Evolutionary conservation across 2,329 filamentous ascomycete genomes (phyloP), one percentile per base, ranked within the genome.

Genomic region (Didymella pinodella): DNA sequence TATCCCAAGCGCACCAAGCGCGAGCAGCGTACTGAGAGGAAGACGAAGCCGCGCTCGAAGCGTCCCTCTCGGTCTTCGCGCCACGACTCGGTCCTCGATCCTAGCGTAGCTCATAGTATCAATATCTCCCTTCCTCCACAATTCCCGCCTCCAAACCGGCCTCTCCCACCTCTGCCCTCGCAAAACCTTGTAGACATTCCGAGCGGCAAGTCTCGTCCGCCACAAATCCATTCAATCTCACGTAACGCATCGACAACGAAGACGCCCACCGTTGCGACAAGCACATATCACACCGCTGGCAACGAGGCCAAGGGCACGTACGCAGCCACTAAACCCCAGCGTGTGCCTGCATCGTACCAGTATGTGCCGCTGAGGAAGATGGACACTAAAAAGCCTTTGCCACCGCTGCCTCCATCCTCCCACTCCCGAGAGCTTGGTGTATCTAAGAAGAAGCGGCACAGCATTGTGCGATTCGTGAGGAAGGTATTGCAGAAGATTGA

Each of bases 401-500:
- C 53, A 8, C 38, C 25, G 10, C 44, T 43, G 8, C 52, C 44
- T 3, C 38, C 4, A 8, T 14, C 38, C 1, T 16, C 1, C 12
- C 25, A n/a, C 16, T 25, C 22, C 7, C 22, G 10, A 25, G 12
- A 28, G 41, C 41, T 7, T 5, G 14, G 6, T 26, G 41, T 10
- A 14, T 8, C 25, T 5, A 36, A 20, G 14, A 54, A 44, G 59
- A 55, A 55, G 45, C 40, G 53, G 18, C 7, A 48, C 3, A 57
- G 46, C 36, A 44, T 63, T 4, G 38, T 46, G 5, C 25, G 4
- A 22, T 65, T 68, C 43, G 57, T 67, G 29, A 22, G 49, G n/a
- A 59, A 44, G 47, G 22, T 67, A 20, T 25, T 69, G 49, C 14
- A 28, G 1, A 65, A 54, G 48, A 26, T 67, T 40, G 59, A 63